phyloP scores from a whole-genome alignment of 1,139 yeast genomes.

The Candida sanyaensis region DNA sequence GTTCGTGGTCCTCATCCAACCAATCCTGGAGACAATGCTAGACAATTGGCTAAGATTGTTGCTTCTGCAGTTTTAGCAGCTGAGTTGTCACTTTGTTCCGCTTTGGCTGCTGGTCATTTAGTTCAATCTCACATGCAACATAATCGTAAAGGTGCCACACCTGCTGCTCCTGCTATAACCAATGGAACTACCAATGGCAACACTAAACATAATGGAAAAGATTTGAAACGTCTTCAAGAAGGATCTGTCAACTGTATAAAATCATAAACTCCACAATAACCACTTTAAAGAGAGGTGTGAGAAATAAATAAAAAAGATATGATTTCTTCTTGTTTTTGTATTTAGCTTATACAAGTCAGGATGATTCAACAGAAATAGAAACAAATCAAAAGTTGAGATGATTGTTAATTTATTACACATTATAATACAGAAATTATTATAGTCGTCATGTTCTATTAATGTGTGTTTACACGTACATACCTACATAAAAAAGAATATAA shows the following conservation, averaged over 20 bases:
- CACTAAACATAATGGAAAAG: slow-evolving; percentile 25
- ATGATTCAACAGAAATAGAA: too few species aligned
- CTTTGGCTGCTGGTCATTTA: slow-evolving; percentile 97
- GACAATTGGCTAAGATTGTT: slow-evolving; percentile 91
- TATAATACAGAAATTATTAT: too few species aligned
- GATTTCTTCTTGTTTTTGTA: too few species aligned
- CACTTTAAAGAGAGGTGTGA: background rate
- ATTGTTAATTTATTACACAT: too few species aligned
- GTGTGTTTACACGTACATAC: too few species aligned
- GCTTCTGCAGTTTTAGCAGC: slow-evolving; percentile 97
- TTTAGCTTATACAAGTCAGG: background rate
- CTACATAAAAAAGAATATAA: background rate
- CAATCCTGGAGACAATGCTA: slow-evolving; percentile 91
- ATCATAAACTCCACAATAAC: slow-evolving; percentile 23
- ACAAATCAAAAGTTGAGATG: too few species aligned
- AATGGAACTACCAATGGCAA: slow-evolving; percentile 13
- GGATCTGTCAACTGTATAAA: slow-evolving; percentile 74
- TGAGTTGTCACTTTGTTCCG: slow-evolving; percentile 90
- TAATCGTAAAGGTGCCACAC: slow-evolving; percentile 70
- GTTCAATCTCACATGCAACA: slow-evolving; percentile 98
- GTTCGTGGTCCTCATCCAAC: slow-evolving; percentile 96
- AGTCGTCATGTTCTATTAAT: too few species aligned
- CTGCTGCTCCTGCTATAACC: slow-evolving; percentile 23
- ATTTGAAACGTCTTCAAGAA: slow-evolving; percentile 59
- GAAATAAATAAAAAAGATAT: background rate